phyloP scores from a whole-genome alignment of 2,329 filamentous ascomycete genomes.

The Fusarium haematococcum region DNA sequence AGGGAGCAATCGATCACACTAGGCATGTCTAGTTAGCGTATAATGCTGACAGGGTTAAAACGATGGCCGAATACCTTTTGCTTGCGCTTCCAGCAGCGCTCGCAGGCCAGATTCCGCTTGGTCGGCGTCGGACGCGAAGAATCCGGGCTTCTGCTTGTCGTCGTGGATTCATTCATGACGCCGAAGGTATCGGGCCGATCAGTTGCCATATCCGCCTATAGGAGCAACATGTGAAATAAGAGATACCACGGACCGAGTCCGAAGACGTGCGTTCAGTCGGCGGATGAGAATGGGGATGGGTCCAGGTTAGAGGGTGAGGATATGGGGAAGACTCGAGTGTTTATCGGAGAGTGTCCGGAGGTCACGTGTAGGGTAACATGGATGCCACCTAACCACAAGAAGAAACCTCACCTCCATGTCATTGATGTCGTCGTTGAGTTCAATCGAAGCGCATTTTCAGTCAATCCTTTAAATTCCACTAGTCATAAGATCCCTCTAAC shows the following conservation, averaged over 20 bases:
- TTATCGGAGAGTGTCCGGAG: neutral
- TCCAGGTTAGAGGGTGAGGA: neutral
- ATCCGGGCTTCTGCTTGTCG: conserved; percentile 5
- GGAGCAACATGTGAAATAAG: neutral
- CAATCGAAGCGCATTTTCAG: neutral
- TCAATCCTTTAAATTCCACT: neutral
- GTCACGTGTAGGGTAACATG: conserved; percentile 16
- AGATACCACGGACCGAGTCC: conserved; percentile 13
- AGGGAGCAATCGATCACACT: conserved; percentile 15
- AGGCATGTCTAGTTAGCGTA: accelerated
- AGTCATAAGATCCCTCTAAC: neutral
- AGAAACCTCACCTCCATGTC: neutral
- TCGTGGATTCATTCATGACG: conserved; percentile 6
- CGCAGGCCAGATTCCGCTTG: conserved; percentile 26
- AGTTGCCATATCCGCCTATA: conserved; percentile 5
- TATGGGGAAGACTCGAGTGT: neutral
- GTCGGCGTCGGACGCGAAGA: neutral
- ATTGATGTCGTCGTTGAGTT: neutral
- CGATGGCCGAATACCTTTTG: conserved; percentile 11
- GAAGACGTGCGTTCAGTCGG: neutral
- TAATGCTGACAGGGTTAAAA: neutral
- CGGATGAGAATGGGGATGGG: neutral
- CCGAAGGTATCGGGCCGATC: conserved; percentile 15
- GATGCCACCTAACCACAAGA: neutral
- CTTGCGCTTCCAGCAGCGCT: conserved; percentile 33